Evolutionary conservation across 1,284 basidiomycete genomes (phyloP).

Genomic region (Stygiomarasmius scandens): DNA sequence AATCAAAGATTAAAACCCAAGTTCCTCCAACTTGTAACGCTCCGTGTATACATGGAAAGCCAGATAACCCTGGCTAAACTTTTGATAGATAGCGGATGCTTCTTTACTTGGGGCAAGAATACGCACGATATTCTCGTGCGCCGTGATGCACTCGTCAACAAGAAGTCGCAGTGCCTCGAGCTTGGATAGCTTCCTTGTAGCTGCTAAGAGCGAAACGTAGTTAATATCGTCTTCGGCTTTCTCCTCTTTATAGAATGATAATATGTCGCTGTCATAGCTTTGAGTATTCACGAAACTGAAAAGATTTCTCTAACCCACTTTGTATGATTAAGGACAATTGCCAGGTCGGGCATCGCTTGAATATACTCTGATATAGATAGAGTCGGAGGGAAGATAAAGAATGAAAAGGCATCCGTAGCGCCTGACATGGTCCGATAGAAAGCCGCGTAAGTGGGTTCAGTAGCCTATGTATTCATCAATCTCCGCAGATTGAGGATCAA

Average conservation of each 20-base stretch:
- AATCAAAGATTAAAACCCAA: neutral
- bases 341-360: neutral
- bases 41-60: neutral
- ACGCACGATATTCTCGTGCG: neutral
- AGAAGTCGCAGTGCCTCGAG: neutral
- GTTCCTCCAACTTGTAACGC: neutral
- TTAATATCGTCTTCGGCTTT: neutral
- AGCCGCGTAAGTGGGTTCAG: neutral
- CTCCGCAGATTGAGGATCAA: neutral
- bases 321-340: neutral
- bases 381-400: neutral
- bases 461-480: neutral
- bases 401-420: neutral
- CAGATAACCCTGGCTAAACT: neutral
- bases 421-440: neutral
- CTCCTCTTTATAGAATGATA: constrained; percentile 7
- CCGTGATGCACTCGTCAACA: neutral
- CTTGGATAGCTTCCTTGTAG: neutral
- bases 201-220: neutral
- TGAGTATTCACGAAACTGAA: no score
- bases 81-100: neutral
- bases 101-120: neutral
- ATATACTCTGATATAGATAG: neutral
- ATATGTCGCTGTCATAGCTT: neutral
- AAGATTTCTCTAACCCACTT: neutral